Evolutionary conservation across 2,329 filamentous ascomycete genomes (phyloP).

Genomic region (Neurospora sp.): DNA sequence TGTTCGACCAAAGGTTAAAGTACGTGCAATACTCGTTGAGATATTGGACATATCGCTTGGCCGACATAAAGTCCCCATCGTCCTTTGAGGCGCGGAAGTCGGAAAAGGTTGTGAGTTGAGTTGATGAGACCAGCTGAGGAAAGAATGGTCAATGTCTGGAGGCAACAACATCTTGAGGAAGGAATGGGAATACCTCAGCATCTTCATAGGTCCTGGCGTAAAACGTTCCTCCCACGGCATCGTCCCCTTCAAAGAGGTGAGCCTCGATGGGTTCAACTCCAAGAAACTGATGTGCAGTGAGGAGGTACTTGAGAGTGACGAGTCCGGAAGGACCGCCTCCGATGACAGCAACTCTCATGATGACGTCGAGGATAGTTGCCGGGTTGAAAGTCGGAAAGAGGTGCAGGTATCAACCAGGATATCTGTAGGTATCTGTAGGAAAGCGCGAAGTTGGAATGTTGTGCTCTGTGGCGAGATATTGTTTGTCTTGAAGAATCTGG

Average conservation of each 20-base stretch:
- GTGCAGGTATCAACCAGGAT: neutral
- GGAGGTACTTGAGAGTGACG: conserved; percentile 29
- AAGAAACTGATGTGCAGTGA: conserved; percentile 22
- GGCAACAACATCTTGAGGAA: neutral
- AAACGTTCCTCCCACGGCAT: conserved; percentile 32
- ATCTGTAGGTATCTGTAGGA: neutral
- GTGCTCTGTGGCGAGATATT: neutral
- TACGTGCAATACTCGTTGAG: conserved; percentile 25
- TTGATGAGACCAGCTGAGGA: conserved; percentile 30
- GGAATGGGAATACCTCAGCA: conserved; percentile 24
- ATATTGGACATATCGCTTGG: conserved; percentile 25
- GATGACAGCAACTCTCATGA: conserved; percentile 26
- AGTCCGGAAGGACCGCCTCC: conserved; percentile 29
- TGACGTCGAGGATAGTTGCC: neutral
- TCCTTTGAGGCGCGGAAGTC: conserved; percentile 29
- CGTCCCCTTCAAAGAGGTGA: conserved; percentile 31
- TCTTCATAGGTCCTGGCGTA: conserved; percentile 33
- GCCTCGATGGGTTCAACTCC: conserved; percentile 28
- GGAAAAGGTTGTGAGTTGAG: conserved; percentile 35
- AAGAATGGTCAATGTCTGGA: neutral
- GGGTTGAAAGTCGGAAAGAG: neutral
- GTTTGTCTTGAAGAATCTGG: neutral
- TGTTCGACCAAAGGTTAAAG: conserved; percentile 25
- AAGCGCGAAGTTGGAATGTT: neutral
- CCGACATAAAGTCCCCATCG: conserved; percentile 27